These are phyloP conservation scores for Bipolaris sorokiniana DNA, from an alignment of 2,329 filamentous ascomycete genomes.

Conservation along the genomic window DNA sequence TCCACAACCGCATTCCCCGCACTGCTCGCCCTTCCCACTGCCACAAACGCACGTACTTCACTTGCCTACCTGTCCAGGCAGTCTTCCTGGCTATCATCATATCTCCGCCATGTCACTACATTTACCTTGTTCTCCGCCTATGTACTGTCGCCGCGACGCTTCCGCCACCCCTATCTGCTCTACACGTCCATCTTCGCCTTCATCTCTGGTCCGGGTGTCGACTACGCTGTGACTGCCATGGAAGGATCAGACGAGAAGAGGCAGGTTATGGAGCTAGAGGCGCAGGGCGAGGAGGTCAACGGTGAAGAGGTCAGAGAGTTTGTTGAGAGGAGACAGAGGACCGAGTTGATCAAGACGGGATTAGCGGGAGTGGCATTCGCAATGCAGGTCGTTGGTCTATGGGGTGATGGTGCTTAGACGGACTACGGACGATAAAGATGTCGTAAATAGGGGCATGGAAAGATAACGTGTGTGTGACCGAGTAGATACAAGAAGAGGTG, in stretches of 20 bases:
- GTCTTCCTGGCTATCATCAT: slow-evolving; percentile 60
- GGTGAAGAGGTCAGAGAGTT: slow-evolving; percentile 57
- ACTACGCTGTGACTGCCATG: slow-evolving; percentile 40
- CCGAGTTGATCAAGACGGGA: slow-evolving; percentile 52
- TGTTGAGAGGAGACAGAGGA: slow-evolving; percentile 51
- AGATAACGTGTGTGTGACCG: neutral
- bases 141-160: slow-evolving; percentile 72
- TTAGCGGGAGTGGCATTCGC: slow-evolving; percentile 54
- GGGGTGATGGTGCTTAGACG: slow-evolving; percentile 53
- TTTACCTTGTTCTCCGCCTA: slow-evolving; percentile 79
- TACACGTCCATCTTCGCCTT: slow-evolving; percentile 78
- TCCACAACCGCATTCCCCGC: slow-evolving; percentile 78
- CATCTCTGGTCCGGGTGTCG: slow-evolving; percentile 50
- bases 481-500: neutral
- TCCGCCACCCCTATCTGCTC: slow-evolving; percentile 86
- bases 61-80: slow-evolving; percentile 66
- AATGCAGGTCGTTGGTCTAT: slow-evolving; percentile 57
- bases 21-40: slow-evolving; percentile 79
- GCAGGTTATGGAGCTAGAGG: slow-evolving; percentile 36
- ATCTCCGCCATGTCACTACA: slow-evolving; percentile 71
- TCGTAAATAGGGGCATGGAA: neutral
- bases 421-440: no score
- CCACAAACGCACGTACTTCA: slow-evolving; percentile 68
- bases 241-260: slow-evolving; percentile 34
- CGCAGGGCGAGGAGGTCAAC: slow-evolving; percentile 53